A percentile compares a stretch with the other conserved stretches of the same genome.
Evolutionary conservation across 805 yeast species (phyloP).

Genomic region (Yarrowia sp.): DNA sequence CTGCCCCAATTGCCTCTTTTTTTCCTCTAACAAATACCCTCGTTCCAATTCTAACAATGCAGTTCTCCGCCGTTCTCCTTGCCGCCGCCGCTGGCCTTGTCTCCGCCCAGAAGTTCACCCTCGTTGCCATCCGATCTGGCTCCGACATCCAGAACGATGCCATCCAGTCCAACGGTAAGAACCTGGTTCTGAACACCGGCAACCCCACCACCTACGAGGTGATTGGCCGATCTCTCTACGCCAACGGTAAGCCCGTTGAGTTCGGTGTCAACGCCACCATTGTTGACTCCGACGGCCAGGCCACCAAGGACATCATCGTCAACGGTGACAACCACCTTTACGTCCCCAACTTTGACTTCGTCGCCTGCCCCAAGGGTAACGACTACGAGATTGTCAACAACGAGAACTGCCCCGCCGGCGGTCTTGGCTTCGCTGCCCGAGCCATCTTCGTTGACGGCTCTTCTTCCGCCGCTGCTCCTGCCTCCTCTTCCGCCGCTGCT

Average conservation of each 20-base stretch:
- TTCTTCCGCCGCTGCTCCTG: constrained; percentile 15
- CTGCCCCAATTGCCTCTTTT: too few relatives aligned
- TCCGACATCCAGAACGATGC: constrained; percentile 32
- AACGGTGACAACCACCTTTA: constrained; percentile 25
- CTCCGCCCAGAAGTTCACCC: constrained; percentile 31
- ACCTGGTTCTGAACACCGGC: constrained; percentile 7
- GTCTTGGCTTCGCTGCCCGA: constrained; percentile 14
- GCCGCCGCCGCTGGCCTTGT: constrained; percentile 28
- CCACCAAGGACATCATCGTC: constrained; percentile 14
- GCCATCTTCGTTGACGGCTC: neutral
- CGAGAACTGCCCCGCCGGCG: neutral
- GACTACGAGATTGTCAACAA: constrained; percentile 3
- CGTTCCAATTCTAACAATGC: neutral
- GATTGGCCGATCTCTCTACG: constrained; percentile 10
- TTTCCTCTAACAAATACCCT: neutral
- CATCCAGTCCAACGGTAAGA: constrained; percentile 2
- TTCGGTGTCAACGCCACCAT: constrained; percentile 12
- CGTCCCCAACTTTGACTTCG: constrained; percentile 26
- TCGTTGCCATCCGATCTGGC: constrained; percentile 36
- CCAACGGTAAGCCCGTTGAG: constrained; percentile 30
- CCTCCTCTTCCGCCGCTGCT: neutral
- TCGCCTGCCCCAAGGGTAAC: constrained; percentile 11
- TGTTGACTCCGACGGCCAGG: constrained; percentile 6
- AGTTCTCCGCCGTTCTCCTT: constrained; percentile 25
- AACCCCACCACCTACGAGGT: constrained; percentile 17